phyloP scores from a whole-genome alignment of 2,329 filamentous ascomycete genomes.

The Calonectria henricotiae region DNA sequence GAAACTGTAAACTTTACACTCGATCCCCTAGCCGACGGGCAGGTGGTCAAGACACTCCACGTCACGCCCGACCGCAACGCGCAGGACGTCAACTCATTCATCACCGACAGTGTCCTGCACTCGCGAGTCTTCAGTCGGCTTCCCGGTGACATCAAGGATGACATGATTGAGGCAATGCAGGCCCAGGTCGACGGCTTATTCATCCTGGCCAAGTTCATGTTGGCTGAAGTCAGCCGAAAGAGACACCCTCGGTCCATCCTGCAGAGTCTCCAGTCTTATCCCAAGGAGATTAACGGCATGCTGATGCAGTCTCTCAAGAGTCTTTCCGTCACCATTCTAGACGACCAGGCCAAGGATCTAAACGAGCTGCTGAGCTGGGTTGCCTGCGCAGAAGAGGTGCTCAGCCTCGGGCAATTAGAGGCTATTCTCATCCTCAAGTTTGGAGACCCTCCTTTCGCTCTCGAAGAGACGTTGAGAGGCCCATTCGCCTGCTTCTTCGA shows the following conservation, averaged over 20 bases:
- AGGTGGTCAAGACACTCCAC: constrained; percentile 60
- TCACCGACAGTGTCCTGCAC: constrained; percentile 60
- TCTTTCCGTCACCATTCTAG: constrained; percentile 60
- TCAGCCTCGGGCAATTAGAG: constrained; percentile 65
- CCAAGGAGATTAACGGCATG: constrained; percentile 63
- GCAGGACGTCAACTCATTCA: constrained; percentile 62
- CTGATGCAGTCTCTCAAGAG: constrained; percentile 61
- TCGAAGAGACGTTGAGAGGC: constrained; percentile 63
- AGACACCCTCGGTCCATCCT: constrained; percentile 64
- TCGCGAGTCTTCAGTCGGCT: constrained; percentile 59
- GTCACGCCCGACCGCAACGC: constrained; percentile 63
- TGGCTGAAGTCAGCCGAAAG: constrained; percentile 66
- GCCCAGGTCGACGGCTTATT: constrained; percentile 65
- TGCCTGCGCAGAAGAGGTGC: constrained; percentile 62
- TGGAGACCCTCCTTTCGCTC: constrained; percentile 60
- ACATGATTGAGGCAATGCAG: constrained; percentile 61
- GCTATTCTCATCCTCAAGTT: constrained; percentile 62
- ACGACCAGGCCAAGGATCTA: constrained; percentile 61
- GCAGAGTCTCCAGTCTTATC: constrained; percentile 63
- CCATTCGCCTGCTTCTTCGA: constrained; percentile 67
- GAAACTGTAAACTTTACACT: constrained; percentile 58
- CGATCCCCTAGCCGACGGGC: constrained; percentile 54
- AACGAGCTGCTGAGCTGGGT: constrained; percentile 67
- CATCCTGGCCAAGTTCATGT: constrained; percentile 67
- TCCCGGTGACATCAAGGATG: constrained; percentile 55